Percentiles rank a stretch among this genome's conserved stretches.
These are phyloP conservation scores for Lophium mytilinum DNA, from an alignment of 495 filamentous ascomycete species.

Conservation along the genomic window DNA sequence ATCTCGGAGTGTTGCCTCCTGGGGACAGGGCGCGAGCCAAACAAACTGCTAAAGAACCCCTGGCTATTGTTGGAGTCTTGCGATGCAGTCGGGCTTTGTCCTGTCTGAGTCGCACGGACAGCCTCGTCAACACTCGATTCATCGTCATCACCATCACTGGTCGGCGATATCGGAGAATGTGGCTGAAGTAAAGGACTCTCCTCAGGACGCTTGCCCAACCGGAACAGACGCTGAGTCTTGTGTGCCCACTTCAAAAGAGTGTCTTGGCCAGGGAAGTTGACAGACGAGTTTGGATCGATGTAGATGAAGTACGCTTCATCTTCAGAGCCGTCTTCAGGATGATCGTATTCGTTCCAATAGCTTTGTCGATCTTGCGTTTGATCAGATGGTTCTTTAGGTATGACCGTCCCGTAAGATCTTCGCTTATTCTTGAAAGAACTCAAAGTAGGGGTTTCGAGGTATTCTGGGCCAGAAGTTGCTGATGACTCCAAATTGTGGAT, in stretches of 20 bases:
- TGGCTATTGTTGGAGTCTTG: not conserved
- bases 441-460: conserved; percentile 11
- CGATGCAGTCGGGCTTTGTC: not conserved
- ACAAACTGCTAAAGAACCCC: conserved; percentile 18
- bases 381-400: not conserved
- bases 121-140: conserved; percentile 10
- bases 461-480: conserved; percentile 7
- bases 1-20: not conserved
- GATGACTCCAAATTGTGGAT: conserved; percentile 11
- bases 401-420: conserved; percentile 5
- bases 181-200: not conserved
- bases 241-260: conserved; percentile 2
- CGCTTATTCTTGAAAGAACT: conserved; percentile 26
- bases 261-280: conserved; percentile 22
- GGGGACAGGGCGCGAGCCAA: conserved; percentile 6
- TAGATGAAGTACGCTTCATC: conserved; percentile 35
- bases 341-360: conserved; percentile 38
- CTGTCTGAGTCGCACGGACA: not conserved
- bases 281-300: conserved; percentile 30
- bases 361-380: not conserved
- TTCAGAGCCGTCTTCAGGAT: conserved; percentile 25
- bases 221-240: conserved; percentile 10
- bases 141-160: conserved; percentile 8
- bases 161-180: not conserved
- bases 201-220: not conserved